Evolutionary conservation across 805 yeast genomes (phyloP), one percentile per base, ranked within the genome.

Genomic region (Ogataea degrootiae): DNA sequence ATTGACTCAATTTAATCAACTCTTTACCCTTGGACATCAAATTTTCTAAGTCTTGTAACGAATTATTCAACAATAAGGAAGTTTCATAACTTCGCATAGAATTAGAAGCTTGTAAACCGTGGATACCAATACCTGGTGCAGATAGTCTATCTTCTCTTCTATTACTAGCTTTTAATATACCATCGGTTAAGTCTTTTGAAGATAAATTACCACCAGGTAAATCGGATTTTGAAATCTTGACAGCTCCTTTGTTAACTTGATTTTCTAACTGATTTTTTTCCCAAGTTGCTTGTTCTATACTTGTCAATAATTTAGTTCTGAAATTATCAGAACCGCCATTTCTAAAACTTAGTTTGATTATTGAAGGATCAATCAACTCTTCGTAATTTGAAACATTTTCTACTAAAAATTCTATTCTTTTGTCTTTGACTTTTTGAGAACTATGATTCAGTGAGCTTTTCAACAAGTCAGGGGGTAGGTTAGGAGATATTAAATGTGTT

Each of bases 11-110:
- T 35, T 71, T 67, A 21, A 84, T 77, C 43, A 91, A 75, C 49
- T 89, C 91, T 53, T 79, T 79, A 2, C 91, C 95, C 55, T 86
- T 78, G n/a, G 79, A 74, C 83, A 87, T 83, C 44, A 90, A 69
- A 39, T 83, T 82, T 51, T 85, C 83, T 41, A 91, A 67, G 63
- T 89, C 97, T 39, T 81, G 83, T 37, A 91, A 66, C 0, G 97
- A 89, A 39, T 76, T 75, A 34, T 77, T 77, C 47, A 91, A 67
- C 0, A 90, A 72, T 16, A 72, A 61, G 42, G 84, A 84, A 55
- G 83, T 85, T 40, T 77, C 76, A 45, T 73, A 69, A 11, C 85
- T 70, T 51, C 77, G 76, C 39, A 71, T 67, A 44, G 78, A 82
- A 43, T 82, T 79, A 14, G 73, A 65, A 37, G 71, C 72, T 55